Base-by-base conservation (phyloP, 2,329 filamentous ascomycete genomes). In the Aspergillus tubingensis region DNA sequence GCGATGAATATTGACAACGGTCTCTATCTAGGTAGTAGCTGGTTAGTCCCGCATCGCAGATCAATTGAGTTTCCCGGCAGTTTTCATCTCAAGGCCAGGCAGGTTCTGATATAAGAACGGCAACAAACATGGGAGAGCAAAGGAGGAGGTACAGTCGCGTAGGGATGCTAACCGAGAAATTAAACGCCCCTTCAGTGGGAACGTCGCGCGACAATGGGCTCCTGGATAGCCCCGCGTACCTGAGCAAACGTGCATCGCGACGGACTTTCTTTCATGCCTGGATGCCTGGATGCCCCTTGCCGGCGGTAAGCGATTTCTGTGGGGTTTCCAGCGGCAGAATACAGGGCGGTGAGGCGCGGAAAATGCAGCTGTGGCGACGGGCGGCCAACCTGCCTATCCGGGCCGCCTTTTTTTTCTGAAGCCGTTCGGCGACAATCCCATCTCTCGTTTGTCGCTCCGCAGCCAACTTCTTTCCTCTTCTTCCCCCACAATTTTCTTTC, bases 371-470 rank as follows among this genome's bases (percentile, higher is more conserved):
- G 64, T 70, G 67, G 68, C 67, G 69, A 68, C 62, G 53, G 54
- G 62, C 72, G 72, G 67, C 55, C 60, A 59, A 73, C 59, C 59
- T 76, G 65, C 74, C 73, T 72, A 72, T 74, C 70, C 60, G 60
- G 58, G 59, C 15, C 58, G 27, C 54, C 64, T 65, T 70, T 72
- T 70, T 67, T 60, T 60, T 56, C 25, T 27, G 17, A 43, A 59
- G 47, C 27, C 39, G 44, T 62, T 52, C 17, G 13, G 38, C 43
- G 50, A 53, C 59, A 49, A 54, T 41, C 39, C 41, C 41, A 38
- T 41, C 49, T 55, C 51, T 54, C 58, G 61, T 48, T 63, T 62
- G 58, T 58, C 55, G 50, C 49, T 60, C 57, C 30, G 51, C 54
- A 51, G 44, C 54, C 47, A 54, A 57, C 48, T 15, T 19, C 57